Evolutionary conservation across 75 land plant species (phyloP), one percentile per base, ranked within the genome.

Genomic region (Selaginella moellendorffii): DNA sequence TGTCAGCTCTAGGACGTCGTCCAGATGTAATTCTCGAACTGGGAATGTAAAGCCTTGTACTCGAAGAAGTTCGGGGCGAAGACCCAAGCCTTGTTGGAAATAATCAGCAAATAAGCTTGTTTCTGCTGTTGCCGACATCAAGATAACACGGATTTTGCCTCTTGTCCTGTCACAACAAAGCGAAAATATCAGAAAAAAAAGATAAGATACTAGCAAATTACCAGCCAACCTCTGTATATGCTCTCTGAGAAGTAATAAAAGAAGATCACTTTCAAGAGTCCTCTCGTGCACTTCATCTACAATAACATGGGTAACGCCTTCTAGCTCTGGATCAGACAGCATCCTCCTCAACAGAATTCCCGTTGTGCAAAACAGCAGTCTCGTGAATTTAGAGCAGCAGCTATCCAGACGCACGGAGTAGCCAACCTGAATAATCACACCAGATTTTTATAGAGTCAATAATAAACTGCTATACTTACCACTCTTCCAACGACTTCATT

Each of bases 61-160:
- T 18, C 46, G 54, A 23, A 68, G 46, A 18, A 69, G 29, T 25
- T 58, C 29, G 26, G 74, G 53, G 1, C 25, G n/a, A 31, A 23
- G 23, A 1, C 54, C 54, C 19, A 63, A 21, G 18, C n/a, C 30
- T 27, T 63, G 24, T 27, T 21, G 24, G 25, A 69, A 73, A 52
- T 69, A 73, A 12, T 42, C 28, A 30, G 61, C 76, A 63, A 73
- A 73, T 2, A 69, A 29, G 21, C 42, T 63, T 27, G 76, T 58
- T 22, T 73, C 73, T 26, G 68, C 73, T 54, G 76, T 73, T 52
- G 76, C 76, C 14, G 76, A 73, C 76, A 73, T 73, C 54, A 73
- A 27, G 29, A 73, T 73, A 23, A 73, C 46, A 30, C 24, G 76
- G 53, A 73, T 54, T 8, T 46, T 69, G 54, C 65, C 68, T 30